Base-by-base conservation (phyloP, 768 basidiomycete genomes). In the Phallus indusiatus region DNA sequence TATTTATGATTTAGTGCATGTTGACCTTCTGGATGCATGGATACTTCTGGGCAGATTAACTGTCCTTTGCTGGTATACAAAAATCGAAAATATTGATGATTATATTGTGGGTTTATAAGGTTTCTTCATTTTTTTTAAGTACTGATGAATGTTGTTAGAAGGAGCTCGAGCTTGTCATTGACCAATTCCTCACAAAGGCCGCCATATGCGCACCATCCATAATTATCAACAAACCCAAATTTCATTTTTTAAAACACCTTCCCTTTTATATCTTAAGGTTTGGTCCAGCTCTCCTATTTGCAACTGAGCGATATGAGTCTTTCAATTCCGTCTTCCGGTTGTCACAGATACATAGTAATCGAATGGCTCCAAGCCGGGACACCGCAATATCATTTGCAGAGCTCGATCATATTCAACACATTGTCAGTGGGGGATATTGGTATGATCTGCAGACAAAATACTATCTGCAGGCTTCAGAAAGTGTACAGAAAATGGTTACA, bases 11-110 rank as follows among this genome's bases (percentile, higher is more conserved):
- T 55, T 78, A 9, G 63, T 78, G 0, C 56, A 72, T 2, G 1
- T 12, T 0, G 60, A 67, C 0, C 63, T 60, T 9, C 67, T 66
- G 17, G 63, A 65, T 6, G 61, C 70, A 0, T 77, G 76, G 78
- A 21, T 69, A 0, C 54, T 72, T 0, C 58, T 78, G 1, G 69
- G 67, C 1, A 65, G 55, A 4, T 63, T 78, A 1, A 61, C 73
- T 0, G 69, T 72, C 0, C 64, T 77, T 0, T 62, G 79, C 0
- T 80, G 78, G 79, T 62, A 76, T 9, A 68, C 70, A 0, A 68
- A 71, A 59, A 79, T 79, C 17, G 52, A 62, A 0, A 63, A 78
- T 53, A 64, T 67, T 17, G 67, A 73, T 4, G 53, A 64, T n/a
- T 79, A 78, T 61, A 17, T 73, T 17, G 74, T 76, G 14, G 69